A percentile compares a stretch with the other conserved stretches of the same genome.
Conservation (phyloP, 441 rosid genomes). For the Breynia disticha region DNA sequence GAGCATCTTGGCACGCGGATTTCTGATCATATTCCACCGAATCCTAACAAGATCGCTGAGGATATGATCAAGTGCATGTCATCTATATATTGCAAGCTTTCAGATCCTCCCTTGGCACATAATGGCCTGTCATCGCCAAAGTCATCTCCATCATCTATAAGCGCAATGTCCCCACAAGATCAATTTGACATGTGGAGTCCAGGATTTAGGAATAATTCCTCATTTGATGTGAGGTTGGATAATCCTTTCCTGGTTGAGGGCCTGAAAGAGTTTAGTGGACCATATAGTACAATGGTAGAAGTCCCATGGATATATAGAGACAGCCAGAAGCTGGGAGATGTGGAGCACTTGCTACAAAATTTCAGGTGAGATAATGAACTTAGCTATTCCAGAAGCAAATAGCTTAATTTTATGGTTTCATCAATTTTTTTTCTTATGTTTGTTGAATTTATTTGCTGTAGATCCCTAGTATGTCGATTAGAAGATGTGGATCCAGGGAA, state of each 20-base stretch:
- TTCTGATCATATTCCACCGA: constrained; percentile 79
- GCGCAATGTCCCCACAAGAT: constrained; percentile 66
- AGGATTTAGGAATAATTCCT: constrained; percentile 61
- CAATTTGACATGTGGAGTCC: constrained; percentile 80
- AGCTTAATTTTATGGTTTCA: constrained; percentile 1
- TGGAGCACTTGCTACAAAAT: constrained; percentile 62
- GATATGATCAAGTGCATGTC: constrained; percentile 93
- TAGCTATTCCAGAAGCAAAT: not conserved
- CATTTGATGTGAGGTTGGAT: constrained; percentile 67
- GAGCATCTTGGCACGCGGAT: constrained; percentile 84
- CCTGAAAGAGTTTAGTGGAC: constrained; percentile 80
- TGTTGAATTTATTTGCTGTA: constrained; percentile 24
- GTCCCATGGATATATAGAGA: constrained; percentile 74
- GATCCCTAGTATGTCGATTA: constrained; percentile 62
- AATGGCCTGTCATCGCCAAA: constrained; percentile 60
- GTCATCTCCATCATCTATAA: constrained; percentile 57
- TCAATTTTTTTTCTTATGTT: constrained; percentile 2
- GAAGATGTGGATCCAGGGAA: constrained; percentile 70
- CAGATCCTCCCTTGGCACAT: constrained; percentile 58
- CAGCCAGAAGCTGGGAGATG: constrained; percentile 60
- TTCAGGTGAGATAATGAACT: constrained; percentile 47
- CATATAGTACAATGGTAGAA: constrained; percentile 74
- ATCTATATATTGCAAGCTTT: constrained; percentile 73
- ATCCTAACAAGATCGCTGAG: constrained; percentile 82
- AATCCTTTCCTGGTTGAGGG: constrained; percentile 79